phyloP scores from a whole-genome alignment of 1,284 basidiomycete genomes.

The Ceratobasidium papillatum region DNA sequence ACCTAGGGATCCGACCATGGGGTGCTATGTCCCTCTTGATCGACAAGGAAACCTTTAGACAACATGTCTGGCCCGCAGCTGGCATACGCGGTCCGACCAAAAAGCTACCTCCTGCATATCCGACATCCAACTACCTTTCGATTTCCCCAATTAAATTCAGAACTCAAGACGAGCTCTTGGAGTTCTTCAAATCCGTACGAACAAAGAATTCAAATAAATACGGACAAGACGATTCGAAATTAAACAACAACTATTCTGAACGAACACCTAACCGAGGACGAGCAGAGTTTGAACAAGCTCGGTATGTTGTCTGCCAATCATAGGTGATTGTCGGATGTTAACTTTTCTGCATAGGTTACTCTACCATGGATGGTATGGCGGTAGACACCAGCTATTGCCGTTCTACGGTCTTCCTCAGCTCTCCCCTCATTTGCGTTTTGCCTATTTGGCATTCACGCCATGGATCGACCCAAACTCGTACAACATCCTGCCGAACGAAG shows the following conservation, averaged over 20 bases:
- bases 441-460: slow-evolving; percentile 10
- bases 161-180: background rate
- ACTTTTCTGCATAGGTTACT: background rate
- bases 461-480: slow-evolving; percentile 25
- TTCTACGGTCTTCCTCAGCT: slow-evolving; percentile 8
- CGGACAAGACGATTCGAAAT: slow-evolving; percentile 11
- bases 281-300: slow-evolving; percentile 21
- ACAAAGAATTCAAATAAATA: background rate
- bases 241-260: background rate
- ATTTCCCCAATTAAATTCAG: slow-evolving; percentile 22
- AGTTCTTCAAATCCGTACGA: background rate
- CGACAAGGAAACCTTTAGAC: background rate
- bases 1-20: slow-evolving; percentile 1
- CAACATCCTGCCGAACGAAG: background rate
- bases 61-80: background rate
- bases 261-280: background rate
- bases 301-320: slow-evolving; percentile 8
- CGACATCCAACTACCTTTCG: background rate
- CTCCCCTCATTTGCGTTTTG: slow-evolving; percentile 1
- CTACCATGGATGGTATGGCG: background rate
- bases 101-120: background rate
- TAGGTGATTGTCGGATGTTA: background rate
- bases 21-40: slow-evolving; percentile 25
- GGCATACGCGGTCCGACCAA: background rate
- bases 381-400: background rate